Evolutionary conservation across 2,329 filamentous ascomycete genomes (phyloP).

Genomic region (Didymella segeticola): DNA sequence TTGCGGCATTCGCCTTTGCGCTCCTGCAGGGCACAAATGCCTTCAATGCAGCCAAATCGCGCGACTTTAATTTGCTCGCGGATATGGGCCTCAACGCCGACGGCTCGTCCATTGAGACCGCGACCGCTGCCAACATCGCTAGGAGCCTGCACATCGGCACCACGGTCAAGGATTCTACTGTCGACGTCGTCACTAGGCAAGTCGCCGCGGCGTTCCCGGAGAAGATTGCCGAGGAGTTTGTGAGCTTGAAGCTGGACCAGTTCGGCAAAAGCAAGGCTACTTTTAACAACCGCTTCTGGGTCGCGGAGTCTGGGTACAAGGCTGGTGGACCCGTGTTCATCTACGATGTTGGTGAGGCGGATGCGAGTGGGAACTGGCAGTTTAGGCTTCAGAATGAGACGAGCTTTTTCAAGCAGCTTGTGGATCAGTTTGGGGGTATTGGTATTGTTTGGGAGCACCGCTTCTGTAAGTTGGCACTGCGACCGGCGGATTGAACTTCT

Average conservation of each 20-base stretch:
- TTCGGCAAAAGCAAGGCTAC: conserved; percentile 42
- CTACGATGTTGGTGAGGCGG: conserved; percentile 47
- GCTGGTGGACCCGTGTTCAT: conserved; percentile 48
- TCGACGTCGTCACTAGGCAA: conserved; percentile 5
- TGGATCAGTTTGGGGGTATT: conserved; percentile 46
- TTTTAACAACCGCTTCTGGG: conserved; percentile 50
- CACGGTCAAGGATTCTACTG: background rate
- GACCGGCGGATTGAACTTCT: background rate
- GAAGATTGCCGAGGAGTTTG: conserved; percentile 39
- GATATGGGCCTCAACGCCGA: conserved; percentile 44
- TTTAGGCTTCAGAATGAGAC: conserved; percentile 38
- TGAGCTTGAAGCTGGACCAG: conserved; percentile 47
- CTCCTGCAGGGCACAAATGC: conserved; percentile 31
- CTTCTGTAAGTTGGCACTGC: conserved; percentile 36
- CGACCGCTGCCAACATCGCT: conserved; percentile 2
- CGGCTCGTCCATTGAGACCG: conserved; percentile 33
- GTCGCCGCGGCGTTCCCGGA: conserved; percentile 11
- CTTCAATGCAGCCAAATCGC: conserved; percentile 28
- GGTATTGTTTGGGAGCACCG: conserved; percentile 52
- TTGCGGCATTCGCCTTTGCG: conserved; percentile 36
- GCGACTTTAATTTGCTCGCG: conserved; percentile 34
- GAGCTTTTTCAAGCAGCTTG: conserved; percentile 46
- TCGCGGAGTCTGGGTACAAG: conserved; percentile 41
- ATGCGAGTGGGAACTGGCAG: conserved; percentile 37
- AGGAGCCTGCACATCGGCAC: conserved; percentile 19